Evolutionary conservation across 2,329 filamentous ascomycete genomes (phyloP), one percentile per base, ranked within the genome.

Genomic region (Paraphoma chrysanthemicola): DNA sequence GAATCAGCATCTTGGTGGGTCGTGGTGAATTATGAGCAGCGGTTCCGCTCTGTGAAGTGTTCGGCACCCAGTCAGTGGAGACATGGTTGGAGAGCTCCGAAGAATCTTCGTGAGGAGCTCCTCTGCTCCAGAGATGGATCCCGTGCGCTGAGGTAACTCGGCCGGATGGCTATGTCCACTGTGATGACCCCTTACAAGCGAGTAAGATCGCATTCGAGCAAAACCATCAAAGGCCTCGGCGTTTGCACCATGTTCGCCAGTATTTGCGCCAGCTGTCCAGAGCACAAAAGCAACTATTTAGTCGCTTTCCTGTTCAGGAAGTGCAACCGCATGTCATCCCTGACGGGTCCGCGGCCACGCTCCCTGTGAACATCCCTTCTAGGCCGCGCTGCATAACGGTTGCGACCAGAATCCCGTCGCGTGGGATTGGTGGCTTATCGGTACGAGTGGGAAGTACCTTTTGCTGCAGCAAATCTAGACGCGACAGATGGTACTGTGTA

Each of bases 31-130:
- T 23, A 23, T 23, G 23, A 23, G 23, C 23, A 36, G 33, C 33
- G 33, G 33, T 2, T 36, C 33, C 14, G 33, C 33, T 10, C 33
- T 36, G 33, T 10, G 3, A 36, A 14, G 43, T 43, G 44, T 44
- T 53, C 51, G 44, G 51, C 51, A n/a, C n/a, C n/a, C n/a, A n/a
- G n/a, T n/a, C n/a, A 47, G 50, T 39, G 43, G 18, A 41, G 36
- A 31, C 38, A 16, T 18, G 47, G 33, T 12, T 49, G 39, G n/a
- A 11, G 8, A 17, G 7, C 9, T 44, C 51, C 38, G 51, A 31
- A 39, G 9, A 44, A 38, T 53, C 39, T 53, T 44, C 52, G 46
- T 44, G 28, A 41, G 18, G 18, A 43, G 41, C 44, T 31, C 33
- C 33, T 39, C 18, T 33, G 11, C 14, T 30, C 33, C 43, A 28